Conservation (phyloP, 2,329 filamentous ascomycete species). For the Phoma sp. region DNA sequence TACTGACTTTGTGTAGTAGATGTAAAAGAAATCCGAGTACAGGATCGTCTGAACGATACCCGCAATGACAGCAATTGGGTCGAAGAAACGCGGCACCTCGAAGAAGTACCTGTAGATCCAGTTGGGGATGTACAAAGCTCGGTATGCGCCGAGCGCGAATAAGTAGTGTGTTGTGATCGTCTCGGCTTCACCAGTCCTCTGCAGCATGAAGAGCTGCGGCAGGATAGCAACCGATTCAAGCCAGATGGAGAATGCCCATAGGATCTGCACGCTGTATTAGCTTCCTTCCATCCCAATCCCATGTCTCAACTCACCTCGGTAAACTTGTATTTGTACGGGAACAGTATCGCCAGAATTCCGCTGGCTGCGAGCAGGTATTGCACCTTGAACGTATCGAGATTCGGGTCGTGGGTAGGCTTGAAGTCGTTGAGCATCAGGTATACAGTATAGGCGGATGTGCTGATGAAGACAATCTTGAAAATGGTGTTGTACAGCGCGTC, state of each 20-base stretch:
- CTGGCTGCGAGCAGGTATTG: conserved; percentile 90
- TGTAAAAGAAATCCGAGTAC: conserved; percentile 99
- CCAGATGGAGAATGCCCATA: conserved; percentile 99
- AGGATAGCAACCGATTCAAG: conserved; percentile 95
- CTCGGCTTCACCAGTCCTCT: conserved; percentile 96
- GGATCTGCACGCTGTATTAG: conserved; percentile 65
- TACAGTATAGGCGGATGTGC: conserved; percentile 88
- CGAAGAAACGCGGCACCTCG: conserved; percentile 72
- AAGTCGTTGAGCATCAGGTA: conserved; percentile 98
- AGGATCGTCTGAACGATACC: conserved; percentile 92
- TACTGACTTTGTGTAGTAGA: conserved; percentile 92
- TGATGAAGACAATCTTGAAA: conserved; percentile 96
- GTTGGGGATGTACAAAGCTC: conserved; percentile 96
- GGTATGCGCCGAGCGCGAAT: conserved; percentile 89
- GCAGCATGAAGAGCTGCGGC: conserved; percentile 97
- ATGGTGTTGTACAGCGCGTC: conserved; percentile 80
- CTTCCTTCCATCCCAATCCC: not conserved
- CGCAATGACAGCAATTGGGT: conserved; percentile 87
- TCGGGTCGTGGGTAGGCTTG: conserved; percentile 96
- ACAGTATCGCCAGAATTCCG: conserved; percentile 77
- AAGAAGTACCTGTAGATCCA: conserved; percentile 92
- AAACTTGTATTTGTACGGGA: conserved; percentile 83
- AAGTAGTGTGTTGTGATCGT: conserved; percentile 99
- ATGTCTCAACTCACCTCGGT: conserved; percentile 61
- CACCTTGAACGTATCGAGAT: conserved; percentile 95